phyloP scores from a whole-genome alignment of 176 grass and related monocot species.

The Lolium multiflorum region DNA sequence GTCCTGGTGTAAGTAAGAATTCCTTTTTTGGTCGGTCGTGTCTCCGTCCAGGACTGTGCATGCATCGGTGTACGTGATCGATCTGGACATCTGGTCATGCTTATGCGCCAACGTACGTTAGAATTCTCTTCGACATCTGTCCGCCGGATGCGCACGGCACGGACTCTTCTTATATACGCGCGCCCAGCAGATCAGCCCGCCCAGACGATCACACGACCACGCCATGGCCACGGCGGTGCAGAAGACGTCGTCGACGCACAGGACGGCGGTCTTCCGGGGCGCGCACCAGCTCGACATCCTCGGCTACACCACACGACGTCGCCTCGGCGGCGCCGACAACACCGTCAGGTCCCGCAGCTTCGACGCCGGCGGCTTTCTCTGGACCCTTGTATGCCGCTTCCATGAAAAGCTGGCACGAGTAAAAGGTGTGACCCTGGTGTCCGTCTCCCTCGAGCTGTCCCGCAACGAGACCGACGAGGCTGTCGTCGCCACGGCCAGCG shows the following conservation, averaged over 20 bases:
- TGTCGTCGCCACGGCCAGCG: neutral
- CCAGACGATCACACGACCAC: too few species aligned
- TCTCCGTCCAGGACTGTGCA: too few species aligned
- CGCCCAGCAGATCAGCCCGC: too few species aligned
- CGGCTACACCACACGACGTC: neutral
- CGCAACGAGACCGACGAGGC: neutral
- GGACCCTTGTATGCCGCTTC: neutral
- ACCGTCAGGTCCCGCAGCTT: neutral
- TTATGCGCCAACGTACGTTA: too few species aligned
- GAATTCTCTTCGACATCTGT: too few species aligned
- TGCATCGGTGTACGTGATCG: too few species aligned
- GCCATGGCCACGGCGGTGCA: neutral
- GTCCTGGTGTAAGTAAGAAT: too few species aligned
- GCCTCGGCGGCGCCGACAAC: neutral
- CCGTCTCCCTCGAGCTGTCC: conserved; percentile 1
- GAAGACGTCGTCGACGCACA: neutral
- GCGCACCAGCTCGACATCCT: neutral
- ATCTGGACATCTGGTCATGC: too few species aligned
- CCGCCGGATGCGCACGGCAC: too few species aligned
- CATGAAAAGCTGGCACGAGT: neutral
- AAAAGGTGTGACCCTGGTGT: neutral
- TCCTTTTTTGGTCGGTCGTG: too few species aligned
- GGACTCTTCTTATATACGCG: too few species aligned
- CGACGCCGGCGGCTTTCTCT: neutral
- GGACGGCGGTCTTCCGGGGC: neutral